Conservation (phyloP, 257 asterid genomes). For the Capsicum rhomboideum region DNA sequence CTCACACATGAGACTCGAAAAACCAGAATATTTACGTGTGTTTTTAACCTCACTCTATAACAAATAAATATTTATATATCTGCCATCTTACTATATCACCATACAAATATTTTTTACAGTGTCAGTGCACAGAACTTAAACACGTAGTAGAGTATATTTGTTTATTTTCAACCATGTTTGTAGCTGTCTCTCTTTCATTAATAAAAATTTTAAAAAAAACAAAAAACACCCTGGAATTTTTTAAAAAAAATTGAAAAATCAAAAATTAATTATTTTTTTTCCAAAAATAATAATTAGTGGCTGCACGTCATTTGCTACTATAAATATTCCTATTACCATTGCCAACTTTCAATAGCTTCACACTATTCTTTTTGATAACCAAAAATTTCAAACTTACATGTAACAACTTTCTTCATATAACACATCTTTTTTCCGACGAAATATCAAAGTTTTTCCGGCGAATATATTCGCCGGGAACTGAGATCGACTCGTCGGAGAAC, state of each 20-base stretch:
- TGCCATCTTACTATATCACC: not conserved
- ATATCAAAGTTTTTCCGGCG: slow-evolving; percentile 7
- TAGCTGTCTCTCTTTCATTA: not conserved
- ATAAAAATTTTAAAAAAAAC: too few relatives aligned
- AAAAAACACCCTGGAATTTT: not conserved
- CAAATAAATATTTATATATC: not conserved
- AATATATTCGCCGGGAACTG: not conserved
- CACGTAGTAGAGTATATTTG: not conserved
- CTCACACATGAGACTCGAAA: too few relatives aligned
- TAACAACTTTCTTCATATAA: not conserved
- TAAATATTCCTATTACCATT: not conserved
- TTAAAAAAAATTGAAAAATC: too few relatives aligned
- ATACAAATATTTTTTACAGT: not conserved
- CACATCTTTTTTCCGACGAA: slow-evolving; percentile 2
- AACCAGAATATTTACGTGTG: too few relatives aligned
- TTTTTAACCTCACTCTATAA: too few relatives aligned
- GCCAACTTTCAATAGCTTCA: not conserved
- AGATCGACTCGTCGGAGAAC: not conserved
- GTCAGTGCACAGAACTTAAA: not conserved
- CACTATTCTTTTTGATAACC: not conserved
- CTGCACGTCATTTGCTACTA: not conserved
- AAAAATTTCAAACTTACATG: too few relatives aligned
- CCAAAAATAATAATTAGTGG: not conserved
- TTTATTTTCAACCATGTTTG: not conserved
- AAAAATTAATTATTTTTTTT: not conserved